These are phyloP conservation scores for Cladophialophora psammophila DNA, from an alignment of 2,329 filamentous ascomycete genomes.

Conservation along the genomic window DNA sequence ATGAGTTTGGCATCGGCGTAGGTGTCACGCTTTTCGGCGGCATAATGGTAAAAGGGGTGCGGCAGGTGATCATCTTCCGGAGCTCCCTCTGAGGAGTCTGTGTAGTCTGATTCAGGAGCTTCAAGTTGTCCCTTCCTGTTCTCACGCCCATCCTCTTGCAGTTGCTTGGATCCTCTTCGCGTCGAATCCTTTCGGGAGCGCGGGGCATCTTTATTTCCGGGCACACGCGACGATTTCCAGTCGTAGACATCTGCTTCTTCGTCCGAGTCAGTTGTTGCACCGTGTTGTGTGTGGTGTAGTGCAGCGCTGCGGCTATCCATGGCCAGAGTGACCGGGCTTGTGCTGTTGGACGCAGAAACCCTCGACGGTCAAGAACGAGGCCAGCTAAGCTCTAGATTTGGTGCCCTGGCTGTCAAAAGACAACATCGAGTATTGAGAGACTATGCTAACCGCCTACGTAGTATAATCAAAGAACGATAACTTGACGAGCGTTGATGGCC, in stretches of 20 bases:
- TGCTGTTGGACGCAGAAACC: constrained; percentile 14
- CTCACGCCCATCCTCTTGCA: constrained; percentile 24
- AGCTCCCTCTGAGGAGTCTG: constrained; percentile 35
- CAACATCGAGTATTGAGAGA: background rate
- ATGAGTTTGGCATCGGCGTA: constrained; percentile 95
- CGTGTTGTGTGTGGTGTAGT: constrained; percentile 27
- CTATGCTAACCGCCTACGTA: background rate
- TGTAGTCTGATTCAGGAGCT: constrained; percentile 24
- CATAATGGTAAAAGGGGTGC: constrained; percentile 84
- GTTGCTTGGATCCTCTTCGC: constrained; percentile 22
- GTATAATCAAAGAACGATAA: background rate
- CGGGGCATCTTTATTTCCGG: constrained; percentile 28
- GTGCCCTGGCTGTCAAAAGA: background rate
- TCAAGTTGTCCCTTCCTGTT: constrained; percentile 6
- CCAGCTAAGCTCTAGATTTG: background rate
- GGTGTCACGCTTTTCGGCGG: constrained; percentile 91
- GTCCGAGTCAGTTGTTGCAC: constrained; percentile 36
- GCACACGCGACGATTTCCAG: constrained; percentile 34
- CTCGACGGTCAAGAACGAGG: constrained; percentile 5
- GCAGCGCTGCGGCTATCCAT: constrained; percentile 38
- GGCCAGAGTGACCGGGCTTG: background rate
- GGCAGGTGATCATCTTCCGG: constrained; percentile 34
- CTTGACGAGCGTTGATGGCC: background rate
- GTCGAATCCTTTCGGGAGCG: constrained; percentile 17
- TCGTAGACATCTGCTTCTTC: constrained; percentile 39